Base-by-base conservation (phyloP, 768 basidiomycete species). In the Strobilomyces echinocephalus region DNA sequence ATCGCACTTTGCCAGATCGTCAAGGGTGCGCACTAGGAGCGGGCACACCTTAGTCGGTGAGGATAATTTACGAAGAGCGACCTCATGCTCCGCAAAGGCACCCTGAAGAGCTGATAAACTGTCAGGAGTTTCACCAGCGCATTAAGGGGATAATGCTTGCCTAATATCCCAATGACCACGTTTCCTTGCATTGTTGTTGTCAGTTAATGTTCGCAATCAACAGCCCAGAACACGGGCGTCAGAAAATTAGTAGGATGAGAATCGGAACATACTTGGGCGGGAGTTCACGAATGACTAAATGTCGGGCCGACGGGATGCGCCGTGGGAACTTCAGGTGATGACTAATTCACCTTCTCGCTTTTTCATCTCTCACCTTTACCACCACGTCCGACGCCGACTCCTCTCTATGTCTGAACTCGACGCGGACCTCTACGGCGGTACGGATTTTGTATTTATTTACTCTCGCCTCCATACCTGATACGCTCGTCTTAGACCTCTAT, bases 381-480 rank as follows among this genome's bases (percentile, higher is more conserved):
- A 74, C 67, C 58, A 69, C 60, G 40, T 54, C 51, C 55, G 50
- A 51, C 52, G 15, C 26, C 28, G 20, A 49, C 53, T 44, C 33
- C 40, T 50, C 48, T 47, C 38, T 51, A 87, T 87, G 87, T 83
- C 85, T 58, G 88, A 89, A 74, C 85, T 89, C 70, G 88, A 92
- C 70, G 88, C 88, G 72, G 91, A 93, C 70, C 79, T 93, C 49
- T 94, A 94, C 64, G 89, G 90, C 64, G 91, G 91, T 89, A 67
- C 52, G 83, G 21, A 1, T 46, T 14, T 20, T 8, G 1, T 11
- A 21, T 39, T 4, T 5, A 8, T 1, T 2, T 6, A 10, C 24
- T 10, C 5, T 8, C 4, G 1, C 38, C 2, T 2, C 5, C 8
- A 1, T 12, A 36, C 28, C 49, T 55, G 31, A 50, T 35, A 14